A percentile compares a stretch with the other conserved stretches of the same genome.
phyloP scores from a whole-genome alignment of 305 asterid genomes.

The Solanum hybrid region DNA sequence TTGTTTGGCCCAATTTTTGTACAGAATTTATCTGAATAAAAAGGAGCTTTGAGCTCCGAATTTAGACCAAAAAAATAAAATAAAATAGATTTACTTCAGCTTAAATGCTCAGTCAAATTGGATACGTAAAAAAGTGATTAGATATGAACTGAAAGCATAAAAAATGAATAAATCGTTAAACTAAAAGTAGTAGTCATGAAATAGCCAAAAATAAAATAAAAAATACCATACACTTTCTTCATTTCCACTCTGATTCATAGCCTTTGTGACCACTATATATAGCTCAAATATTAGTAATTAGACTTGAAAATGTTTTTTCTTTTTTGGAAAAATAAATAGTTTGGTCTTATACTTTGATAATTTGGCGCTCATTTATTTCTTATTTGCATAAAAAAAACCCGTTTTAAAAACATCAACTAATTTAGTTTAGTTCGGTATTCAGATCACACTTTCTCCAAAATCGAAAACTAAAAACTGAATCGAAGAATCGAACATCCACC shows the following conservation, averaged over 20 bases:
- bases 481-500: too few relatives aligned
- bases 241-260: neutral
- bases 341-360: neutral
- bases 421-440: neutral
- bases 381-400: neutral
- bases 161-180: neutral
- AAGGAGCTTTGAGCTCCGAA: too few relatives aligned
- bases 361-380: neutral
- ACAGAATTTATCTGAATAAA: too few relatives aligned
- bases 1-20: too few relatives aligned
- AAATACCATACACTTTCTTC: neutral
- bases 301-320: neutral
- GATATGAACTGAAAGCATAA: neutral
- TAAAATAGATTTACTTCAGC: neutral
- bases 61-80: too few relatives aligned
- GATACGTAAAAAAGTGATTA: neutral
- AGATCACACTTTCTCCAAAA: too few relatives aligned
- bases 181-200: too few relatives aligned
- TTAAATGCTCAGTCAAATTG: neutral
- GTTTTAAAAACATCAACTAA: too few relatives aligned
- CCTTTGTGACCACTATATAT: neutral
- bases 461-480: too few relatives aligned
- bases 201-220: neutral
- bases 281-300: neutral
- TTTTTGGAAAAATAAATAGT: neutral